Evolutionary conservation across 2,329 filamentous ascomycete species (phyloP), one percentile per base, ranked within the genome.

Genomic region (Ustulina deusta): DNA sequence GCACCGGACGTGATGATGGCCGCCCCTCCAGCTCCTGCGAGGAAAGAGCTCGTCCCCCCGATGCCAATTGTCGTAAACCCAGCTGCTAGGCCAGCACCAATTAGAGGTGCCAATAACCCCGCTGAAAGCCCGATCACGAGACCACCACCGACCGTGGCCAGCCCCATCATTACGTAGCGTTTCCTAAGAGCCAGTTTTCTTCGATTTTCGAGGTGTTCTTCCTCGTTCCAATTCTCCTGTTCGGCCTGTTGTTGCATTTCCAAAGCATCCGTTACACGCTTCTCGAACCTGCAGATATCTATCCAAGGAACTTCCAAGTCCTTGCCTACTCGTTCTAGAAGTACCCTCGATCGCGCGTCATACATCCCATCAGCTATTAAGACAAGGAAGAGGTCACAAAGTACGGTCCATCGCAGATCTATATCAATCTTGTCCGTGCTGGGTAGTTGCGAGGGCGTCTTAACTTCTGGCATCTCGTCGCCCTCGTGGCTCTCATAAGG

Each of bases 181-280:
- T 89, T 89, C 78, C 92, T 97, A 67, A 94, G 84, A 1, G 93
- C 93, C 76, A 89, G 82, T 78, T 97, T 97, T 59, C 93, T 87
- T 54, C 96, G 89, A 66, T 85, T 87, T 79, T 97, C 93, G 85
- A 98, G 93, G 78, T 98, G 94, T 71, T 97, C 93, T 11, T 96
- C 91, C 79, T 99, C 96, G 72, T 97, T 97, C 96, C 96, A 99
- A 71, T 95, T 97, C 81, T 99, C 96, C 75, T 95, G 97, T 70
- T 94, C 92, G 6, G 93, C 93, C 54, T 92, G 90, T 79, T 98
- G 94, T 80, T 98, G 95, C 93, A 99, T 97, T 80, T 99, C 96
- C 25, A 99, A 83, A 0, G 96, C 94, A 80, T 99, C 96, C 7
- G 96, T 97, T 6, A 99, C 93, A 61, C 94, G 91, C 82, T 97